Base-by-base conservation (phyloP, 495 filamentous ascomycete species). In the Niebla homalea region DNA sequence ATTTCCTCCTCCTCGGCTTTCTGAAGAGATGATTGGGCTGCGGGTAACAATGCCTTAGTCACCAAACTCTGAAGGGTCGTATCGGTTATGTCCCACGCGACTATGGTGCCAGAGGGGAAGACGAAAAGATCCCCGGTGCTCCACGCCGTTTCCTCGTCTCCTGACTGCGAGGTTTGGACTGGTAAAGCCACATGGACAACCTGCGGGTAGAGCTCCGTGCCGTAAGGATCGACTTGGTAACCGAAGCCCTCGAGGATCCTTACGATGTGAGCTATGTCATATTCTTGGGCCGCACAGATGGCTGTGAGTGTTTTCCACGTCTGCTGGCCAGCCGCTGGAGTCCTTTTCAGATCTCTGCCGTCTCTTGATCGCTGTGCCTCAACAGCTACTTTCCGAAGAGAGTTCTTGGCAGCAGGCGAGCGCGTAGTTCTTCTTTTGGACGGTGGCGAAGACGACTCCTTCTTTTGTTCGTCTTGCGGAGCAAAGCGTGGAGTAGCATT, bases 81-180 rank as follows among this genome's bases (percentile, higher is more conserved):
- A 47, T 85, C 73, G 0, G 85, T 80, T 2, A 95, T 71, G 6
- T 80, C 80, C 92, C 92, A 98, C 25, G 85, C 77, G 8, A 97
- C 92, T 4, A 96, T 77, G n/a, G 88, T 93, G 3, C 92, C 92
- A 1, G 90, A 94, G 5, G 92, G 88, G 57, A 98, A 98, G n/a
- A 98, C 80, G 56, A 97, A 96, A 14, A 96, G 75, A 62, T 97
- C 92, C 12, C 88, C 89, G 46, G 79, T 76, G 60, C 85, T 79
- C 37, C 76, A 70, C 3, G 71, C 64, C 21, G 79, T 67, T 43
- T 87, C 76, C 47, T 75, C 78, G 20, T 72, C 72, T 16, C 65
- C 64, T 49, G 64, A 81, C 60, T 62, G 75, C 62, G 77, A 85
- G 57, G 63, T 82, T 65, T 64, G 75, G 49, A 74, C 76, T 11